Evolutionary conservation across 306 rosid genomes (phyloP), one percentile per base, ranked within the genome.

Genomic region (Delonix regia): DNA sequence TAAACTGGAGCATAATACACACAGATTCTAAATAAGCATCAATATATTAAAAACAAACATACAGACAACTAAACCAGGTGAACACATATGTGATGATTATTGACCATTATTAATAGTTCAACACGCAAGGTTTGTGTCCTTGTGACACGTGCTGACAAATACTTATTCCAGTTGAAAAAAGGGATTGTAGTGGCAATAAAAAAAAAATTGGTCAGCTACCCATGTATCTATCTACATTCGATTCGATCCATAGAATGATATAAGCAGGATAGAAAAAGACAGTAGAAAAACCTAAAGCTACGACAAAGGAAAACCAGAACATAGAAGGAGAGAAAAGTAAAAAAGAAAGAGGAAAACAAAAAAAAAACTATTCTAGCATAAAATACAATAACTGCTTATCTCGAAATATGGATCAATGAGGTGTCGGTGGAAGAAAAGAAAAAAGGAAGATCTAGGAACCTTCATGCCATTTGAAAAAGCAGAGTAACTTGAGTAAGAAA

Each of bases 181-280:
- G 62, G 24, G 1, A 7, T 19, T 4, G 13, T 6, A 62, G 45
- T 12, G 34, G 41, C 42, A 28, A 55, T 64, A 62, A 80, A 39
- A 80, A 73, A 44, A 73, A 44, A 64, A 55, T 73, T 19, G 53
- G 18, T 36, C 42, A 22, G 18, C 30, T 45, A 48, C 13, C 56
- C 59, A 74, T 34, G 41, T 4, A 25, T 25, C 27, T 24, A 52
- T 52, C 53, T 22, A 51, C 77, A 57, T 41, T 66, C 4, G 57
- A 80, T 81, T 57, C 69, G 68, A 66, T 76, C 74, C 66, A 45
- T 49, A 24, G 72, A 69, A 62, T 6, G 16, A 51, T 22, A 49
- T 19, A 48, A 60, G 60, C 42, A 21, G 66, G 47, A 44, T 42
- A 69, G 59, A 69, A 83, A 74, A 49, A 3, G 27, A 36, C 71